These are phyloP conservation scores for Sanguinoderma infundibulare DNA, from an alignment of 1,284 basidiomycete species.

Conservation along the genomic window DNA sequence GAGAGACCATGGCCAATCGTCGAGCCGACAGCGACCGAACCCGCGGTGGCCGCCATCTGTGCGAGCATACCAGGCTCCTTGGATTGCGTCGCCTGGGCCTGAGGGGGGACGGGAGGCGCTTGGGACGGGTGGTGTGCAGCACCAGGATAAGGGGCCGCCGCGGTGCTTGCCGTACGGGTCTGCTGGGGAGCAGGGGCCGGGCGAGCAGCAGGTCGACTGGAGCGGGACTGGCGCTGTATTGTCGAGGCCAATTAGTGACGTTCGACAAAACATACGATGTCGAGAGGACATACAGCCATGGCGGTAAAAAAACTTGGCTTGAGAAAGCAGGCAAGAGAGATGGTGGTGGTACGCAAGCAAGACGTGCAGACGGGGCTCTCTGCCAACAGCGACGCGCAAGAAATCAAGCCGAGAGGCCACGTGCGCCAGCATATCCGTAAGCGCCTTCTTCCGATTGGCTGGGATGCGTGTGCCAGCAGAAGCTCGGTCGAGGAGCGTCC, in stretches of 20 bases:
- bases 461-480: neutral
- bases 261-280: neutral
- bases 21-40: constrained; percentile 85
- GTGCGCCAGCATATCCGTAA: constrained; percentile 19
- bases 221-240: constrained; percentile 58
- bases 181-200: constrained; percentile 45
- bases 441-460: constrained; percentile 14
- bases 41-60: constrained; percentile 90
- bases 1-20: constrained; percentile 85
- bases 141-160: constrained; percentile 46
- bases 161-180: constrained; percentile 43
- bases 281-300: constrained; percentile 64
- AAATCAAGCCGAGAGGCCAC: constrained; percentile 31
- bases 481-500: constrained; percentile 9
- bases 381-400: constrained; percentile 26
- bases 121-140: constrained; percentile 46
- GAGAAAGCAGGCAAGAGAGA: constrained; percentile 13
- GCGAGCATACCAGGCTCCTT: constrained; percentile 67
- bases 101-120: constrained; percentile 35
- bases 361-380: constrained; percentile 23
- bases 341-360: constrained; percentile 33
- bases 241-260: neutral
- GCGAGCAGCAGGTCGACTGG: constrained; percentile 54
- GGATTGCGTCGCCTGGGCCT: constrained; percentile 31
- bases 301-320: constrained; percentile 15